phyloP scores from a whole-genome alignment of 2,329 filamentous ascomycete species.

The Kalmusia sp. region DNA sequence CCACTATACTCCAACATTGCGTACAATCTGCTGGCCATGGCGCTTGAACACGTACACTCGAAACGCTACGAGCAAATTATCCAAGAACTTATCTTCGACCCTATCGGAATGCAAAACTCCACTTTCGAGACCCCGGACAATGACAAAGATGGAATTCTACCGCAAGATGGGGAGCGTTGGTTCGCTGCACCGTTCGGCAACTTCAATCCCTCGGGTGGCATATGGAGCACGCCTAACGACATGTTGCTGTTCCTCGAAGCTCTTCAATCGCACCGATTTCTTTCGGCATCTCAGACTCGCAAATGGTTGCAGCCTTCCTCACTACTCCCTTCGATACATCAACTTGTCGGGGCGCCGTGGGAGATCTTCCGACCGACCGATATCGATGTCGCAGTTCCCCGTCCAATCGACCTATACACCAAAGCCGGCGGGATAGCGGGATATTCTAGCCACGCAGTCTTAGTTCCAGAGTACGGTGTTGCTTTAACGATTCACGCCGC shows the following conservation, averaged over 20 bases:
- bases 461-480: conserved; percentile 34
- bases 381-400: conserved; percentile 19
- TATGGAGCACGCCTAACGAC: conserved; percentile 35
- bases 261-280: conserved; percentile 22
- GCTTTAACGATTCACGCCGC: conserved; percentile 30
- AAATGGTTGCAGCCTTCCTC: conserved; percentile 32
- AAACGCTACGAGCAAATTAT: conserved; percentile 29
- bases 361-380: conserved; percentile 32
- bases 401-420: conserved; percentile 32
- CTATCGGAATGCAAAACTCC: conserved; percentile 23
- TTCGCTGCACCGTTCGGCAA: conserved; percentile 30
- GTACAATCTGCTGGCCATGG: conserved; percentile 32
- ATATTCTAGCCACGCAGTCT: conserved; percentile 25
- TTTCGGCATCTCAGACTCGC: conserved; percentile 21
- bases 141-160: conserved; percentile 21
- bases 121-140: conserved; percentile 22
- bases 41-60: conserved; percentile 25
- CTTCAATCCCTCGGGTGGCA: conserved; percentile 32
- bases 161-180: conserved; percentile 23
- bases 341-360: conserved; percentile 35
- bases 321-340: conserved; percentile 24
- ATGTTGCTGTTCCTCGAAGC: conserved; percentile 27
- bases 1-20: conserved; percentile 33
- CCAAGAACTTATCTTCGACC: conserved; percentile 27
- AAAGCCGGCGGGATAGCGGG: conserved; percentile 33